Conservation (phyloP, 2,329 filamentous ascomycete genomes). For the Endocalyx cinctus region DNA sequence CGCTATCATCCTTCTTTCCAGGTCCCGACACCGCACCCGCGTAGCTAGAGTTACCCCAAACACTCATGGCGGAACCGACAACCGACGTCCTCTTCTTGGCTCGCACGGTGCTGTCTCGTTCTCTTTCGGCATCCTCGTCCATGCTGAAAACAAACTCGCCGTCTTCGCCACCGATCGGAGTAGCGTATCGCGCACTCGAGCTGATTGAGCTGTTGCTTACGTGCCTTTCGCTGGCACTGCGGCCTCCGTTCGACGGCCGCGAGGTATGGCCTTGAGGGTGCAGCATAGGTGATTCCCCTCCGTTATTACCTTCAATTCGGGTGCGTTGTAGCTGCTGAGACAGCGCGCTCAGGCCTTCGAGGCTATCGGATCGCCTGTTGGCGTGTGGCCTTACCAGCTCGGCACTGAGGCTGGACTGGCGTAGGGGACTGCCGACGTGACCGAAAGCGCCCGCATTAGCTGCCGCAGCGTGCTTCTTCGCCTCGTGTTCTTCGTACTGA, state of each 20-base stretch:
- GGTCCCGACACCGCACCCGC: constrained; percentile 22
- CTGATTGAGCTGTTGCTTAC: constrained; percentile 56
- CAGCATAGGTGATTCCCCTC: constrained; percentile 40
- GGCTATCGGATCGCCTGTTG: constrained; percentile 38
- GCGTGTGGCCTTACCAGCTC: constrained; percentile 42
- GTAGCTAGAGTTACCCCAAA: constrained; percentile 30
- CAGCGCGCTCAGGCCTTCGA: constrained; percentile 52
- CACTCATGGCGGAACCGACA: constrained; percentile 23
- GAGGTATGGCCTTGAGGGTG: constrained; percentile 43
- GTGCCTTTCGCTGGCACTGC: constrained; percentile 52
- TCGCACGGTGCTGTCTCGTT: constrained; percentile 38
- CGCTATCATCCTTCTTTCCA: constrained; percentile 26
- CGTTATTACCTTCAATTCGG: constrained; percentile 42
- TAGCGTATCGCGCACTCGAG: constrained; percentile 56
- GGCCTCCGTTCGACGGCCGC: constrained; percentile 37
- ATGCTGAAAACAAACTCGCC: constrained; percentile 61
- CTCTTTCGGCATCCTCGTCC: constrained; percentile 59
- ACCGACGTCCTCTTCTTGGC: constrained; percentile 46
- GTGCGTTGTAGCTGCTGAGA: constrained; percentile 61
- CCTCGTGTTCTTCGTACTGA: constrained; percentile 54
- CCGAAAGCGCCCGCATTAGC: constrained; percentile 48
- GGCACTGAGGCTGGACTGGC: constrained; percentile 57
- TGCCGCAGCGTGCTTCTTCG: constrained; percentile 42
- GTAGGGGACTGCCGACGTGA: constrained; percentile 61
- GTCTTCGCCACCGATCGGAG: constrained; percentile 62